phyloP scores from a whole-genome alignment of 1,284 basidiomycete genomes.

The Mycosarcoma maydis region DNA sequence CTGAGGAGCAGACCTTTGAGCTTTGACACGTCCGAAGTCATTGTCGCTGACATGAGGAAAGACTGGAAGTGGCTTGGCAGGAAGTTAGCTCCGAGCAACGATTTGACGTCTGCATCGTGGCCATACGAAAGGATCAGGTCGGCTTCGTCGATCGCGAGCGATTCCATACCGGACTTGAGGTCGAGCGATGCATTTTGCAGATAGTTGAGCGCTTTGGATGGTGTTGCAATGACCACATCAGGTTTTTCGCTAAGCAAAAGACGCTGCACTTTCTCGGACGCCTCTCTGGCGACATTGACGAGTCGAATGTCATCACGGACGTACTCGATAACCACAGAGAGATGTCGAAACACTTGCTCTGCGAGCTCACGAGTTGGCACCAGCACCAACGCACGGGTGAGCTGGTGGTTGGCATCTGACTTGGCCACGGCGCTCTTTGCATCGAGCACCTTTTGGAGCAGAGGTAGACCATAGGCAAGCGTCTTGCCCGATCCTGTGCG shows the following conservation, averaged over 20 bases:
- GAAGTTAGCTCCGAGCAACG: conserved; percentile 77
- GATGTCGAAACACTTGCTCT: conserved; percentile 83
- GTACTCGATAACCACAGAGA: conserved; percentile 77
- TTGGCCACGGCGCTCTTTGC: conserved; percentile 72
- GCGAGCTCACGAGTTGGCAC: conserved; percentile 94
- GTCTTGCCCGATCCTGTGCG: conserved; percentile 98
- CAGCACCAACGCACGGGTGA: conserved; percentile 83
- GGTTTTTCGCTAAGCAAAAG: conserved; percentile 86
- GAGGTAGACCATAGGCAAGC: conserved; percentile 90
- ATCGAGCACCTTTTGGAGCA: conserved; percentile 86
- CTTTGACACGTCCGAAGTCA: conserved; percentile 92
- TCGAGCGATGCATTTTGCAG: conserved; percentile 76
- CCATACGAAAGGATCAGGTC: conserved; percentile 97
- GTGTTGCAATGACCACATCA: conserved; percentile 90
- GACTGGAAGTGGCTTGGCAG: conserved; percentile 91
- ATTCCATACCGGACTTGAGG: conserved; percentile 73
- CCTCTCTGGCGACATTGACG: conserved; percentile 77
- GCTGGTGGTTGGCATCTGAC: conserved; percentile 70
- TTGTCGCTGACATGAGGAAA: conserved; percentile 96
- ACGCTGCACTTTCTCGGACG: conserved; percentile 79
- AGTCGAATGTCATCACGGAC: conserved; percentile 77
- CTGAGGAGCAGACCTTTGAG: conserved; percentile 87
- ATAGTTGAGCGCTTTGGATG: conserved; percentile 81
- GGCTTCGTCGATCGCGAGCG: conserved; percentile 96
- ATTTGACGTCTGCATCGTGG: conserved; percentile 86